These are phyloP conservation scores for Lyophyllum semitale DNA, from an alignment of 768 basidiomycete species.

Conservation along the genomic window DNA sequence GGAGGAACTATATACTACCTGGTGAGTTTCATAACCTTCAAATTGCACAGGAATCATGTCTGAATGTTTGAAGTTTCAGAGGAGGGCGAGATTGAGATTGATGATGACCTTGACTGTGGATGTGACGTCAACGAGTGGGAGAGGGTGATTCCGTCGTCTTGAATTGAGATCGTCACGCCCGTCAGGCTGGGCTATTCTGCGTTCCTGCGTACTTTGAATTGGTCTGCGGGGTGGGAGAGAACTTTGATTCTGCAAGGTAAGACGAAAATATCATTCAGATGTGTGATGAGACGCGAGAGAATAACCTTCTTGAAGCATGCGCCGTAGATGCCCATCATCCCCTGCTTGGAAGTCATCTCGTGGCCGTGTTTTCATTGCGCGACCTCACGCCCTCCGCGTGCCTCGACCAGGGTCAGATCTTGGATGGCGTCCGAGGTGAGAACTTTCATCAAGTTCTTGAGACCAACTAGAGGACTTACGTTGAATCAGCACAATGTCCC, in stretches of 20 bases:
- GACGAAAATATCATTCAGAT: neutral
- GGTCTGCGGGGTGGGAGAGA: constrained; percentile 88
- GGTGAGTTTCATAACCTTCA: too few species aligned
- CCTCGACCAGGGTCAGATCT: constrained; percentile 97
- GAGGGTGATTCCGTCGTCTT: too few species aligned
- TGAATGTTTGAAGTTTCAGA: too few species aligned
- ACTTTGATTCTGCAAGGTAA: constrained; percentile 74
- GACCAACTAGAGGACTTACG: constrained; percentile 69
- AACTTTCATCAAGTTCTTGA: constrained; percentile 97
- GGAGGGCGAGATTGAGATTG: too few species aligned
- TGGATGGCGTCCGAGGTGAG: constrained; percentile 94
- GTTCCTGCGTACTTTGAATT: constrained; percentile 96
- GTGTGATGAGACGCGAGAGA: neutral
- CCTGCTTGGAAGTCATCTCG: constrained; percentile 90
- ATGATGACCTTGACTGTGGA: too few species aligned
- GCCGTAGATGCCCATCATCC: constrained; percentile 79
- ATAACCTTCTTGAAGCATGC: constrained; percentile 87
- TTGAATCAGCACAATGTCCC: neutral
- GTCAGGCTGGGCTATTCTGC: constrained; percentile 89
- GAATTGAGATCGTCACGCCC: constrained; percentile 89
- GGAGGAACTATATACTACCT: too few species aligned
- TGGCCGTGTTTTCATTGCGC: constrained; percentile 86
- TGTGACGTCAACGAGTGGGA: too few species aligned
- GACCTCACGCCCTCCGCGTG: constrained; percentile 91
- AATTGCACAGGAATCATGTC: too few species aligned